A percentile compares a stretch with the other conserved stretches of the same genome.
phyloP scores from a whole-genome alignment of 129 eudicot genomes.

The Chrysanthemum lavandulifolium region DNA sequence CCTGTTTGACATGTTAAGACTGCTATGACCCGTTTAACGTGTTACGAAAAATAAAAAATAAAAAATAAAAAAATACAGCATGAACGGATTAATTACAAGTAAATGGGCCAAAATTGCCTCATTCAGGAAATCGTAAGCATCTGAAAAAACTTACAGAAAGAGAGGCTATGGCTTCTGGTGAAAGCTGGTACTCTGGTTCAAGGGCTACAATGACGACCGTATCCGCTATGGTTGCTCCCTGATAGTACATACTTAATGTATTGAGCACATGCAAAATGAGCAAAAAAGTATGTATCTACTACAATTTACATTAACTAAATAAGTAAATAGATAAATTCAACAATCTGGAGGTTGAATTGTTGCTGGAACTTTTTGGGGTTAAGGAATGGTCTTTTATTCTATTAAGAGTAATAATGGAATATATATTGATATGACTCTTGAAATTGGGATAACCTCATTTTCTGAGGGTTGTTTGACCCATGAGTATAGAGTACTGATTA shows the following conservation, averaged over 20 bases:
- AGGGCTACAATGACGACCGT: constrained; percentile 50
- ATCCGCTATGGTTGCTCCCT: constrained; percentile 91
- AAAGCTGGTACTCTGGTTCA: constrained; percentile 67
- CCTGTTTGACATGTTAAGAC: no score
- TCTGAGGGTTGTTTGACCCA: no score
- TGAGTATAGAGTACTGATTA: no score
- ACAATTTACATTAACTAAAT: neutral
- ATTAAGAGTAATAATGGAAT: no score
- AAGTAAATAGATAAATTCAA: neutral
- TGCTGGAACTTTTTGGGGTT: no score
- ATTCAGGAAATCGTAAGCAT: neutral
- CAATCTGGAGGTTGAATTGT: neutral
- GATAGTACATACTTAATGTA: constrained; percentile 10
- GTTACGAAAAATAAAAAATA: neutral
- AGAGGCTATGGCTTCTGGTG: constrained; percentile 60
- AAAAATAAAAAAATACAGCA: neutral
- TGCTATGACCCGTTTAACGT: neutral
- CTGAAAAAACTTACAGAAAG: constrained; percentile 39
- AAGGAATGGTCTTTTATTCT: no score
- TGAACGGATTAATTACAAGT: neutral
- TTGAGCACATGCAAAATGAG: constrained; percentile 3
- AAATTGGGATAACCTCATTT: neutral
- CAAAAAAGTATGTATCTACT: neutral
- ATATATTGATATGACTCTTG: neutral
- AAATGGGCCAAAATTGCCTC: neutral